Base-by-base conservation (phyloP, 345 rosid genomes). In the Xanthoceras sorbifolium region DNA sequence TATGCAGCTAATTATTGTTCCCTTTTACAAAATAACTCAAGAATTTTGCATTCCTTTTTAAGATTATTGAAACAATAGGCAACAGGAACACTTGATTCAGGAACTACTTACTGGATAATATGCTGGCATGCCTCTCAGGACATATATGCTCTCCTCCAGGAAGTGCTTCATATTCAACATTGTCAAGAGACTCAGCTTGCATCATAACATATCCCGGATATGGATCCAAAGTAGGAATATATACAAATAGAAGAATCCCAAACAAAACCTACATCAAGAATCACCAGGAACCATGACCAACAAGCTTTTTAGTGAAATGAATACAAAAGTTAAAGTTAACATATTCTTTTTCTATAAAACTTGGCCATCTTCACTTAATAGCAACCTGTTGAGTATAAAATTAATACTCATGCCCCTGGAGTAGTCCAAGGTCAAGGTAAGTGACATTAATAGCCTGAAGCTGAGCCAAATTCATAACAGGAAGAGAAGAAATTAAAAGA, bases 21-120 rank as follows among this genome's bases (percentile, higher is more conserved):
- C 54, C 10, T 50, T 12, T 15, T 50, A 52, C 18, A 64, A 64
- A 32, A 32, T 22, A 22, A 42, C 40, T 25, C 23, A 0, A 20
- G 12, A 64, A 32, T 25, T 42, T 22, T 55, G 62, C 23, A 59
- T 1, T 14, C 55, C 55, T 22, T 42, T 32, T 48, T 26, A 20
- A 63, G 32, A 61, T 69, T 38, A 61, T 57, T 34, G 25, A 52
- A 50, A 14, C 15, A 9, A 52, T 31, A 65, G 14, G 4, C 26
- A 69, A 23, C 72, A 50, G 1, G 48, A 76, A 76, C 36, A 73
- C 67, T 38, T 32, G 22, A 54, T 68, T 76, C 60, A 55, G 68
- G 29, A 80, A 82, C 23, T 85, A 88, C 94, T 88, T 91, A 93
- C 99, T 86, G 71, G 99, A 93, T 80, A 90, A 67, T 80, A 96